Conservation (phyloP, 768 basidiomycete species). For the Hypsizygus marmoreus region DNA sequence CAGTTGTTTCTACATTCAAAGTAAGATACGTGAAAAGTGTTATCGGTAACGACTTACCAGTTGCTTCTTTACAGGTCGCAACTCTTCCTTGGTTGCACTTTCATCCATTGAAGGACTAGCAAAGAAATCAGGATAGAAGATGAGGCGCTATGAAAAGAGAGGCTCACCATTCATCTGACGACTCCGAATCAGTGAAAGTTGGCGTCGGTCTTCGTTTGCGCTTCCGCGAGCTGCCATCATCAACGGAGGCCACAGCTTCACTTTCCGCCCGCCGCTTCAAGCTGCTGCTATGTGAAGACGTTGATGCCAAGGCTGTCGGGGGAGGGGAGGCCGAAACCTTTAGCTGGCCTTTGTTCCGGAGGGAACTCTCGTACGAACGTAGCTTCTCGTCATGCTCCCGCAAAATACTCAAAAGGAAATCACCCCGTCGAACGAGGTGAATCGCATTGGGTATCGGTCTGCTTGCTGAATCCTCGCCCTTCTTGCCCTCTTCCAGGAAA, state of each 20-base stretch:
- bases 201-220: constrained; percentile 94
- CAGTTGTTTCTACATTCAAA: constrained; percentile 76
- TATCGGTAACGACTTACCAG: constrained; percentile 53
- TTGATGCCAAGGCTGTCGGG: constrained; percentile 68
- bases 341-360: constrained; percentile 68
- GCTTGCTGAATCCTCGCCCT: constrained; percentile 80
- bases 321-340: constrained; percentile 78
- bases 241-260: constrained; percentile 80
- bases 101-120: constrained; percentile 95
- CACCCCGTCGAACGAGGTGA: constrained; percentile 95
- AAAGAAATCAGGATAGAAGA: constrained; percentile 10
- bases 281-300: constrained; percentile 60
- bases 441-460: constrained; percentile 96
- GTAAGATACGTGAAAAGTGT: constrained; percentile 3
- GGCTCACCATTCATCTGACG: constrained; percentile 87
- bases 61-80: constrained; percentile 96
- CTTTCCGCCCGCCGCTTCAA: constrained; percentile 82
- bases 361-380: constrained; percentile 82
- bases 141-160: not conserved
- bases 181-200: constrained; percentile 93
- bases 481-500: constrained; percentile 98
- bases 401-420: constrained; percentile 84
- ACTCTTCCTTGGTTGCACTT: constrained; percentile 85
- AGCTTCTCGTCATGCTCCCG: constrained; percentile 90
- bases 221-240: constrained; percentile 68